These are phyloP conservation scores for Lasiosphaeria miniovina DNA, from an alignment of 495 filamentous ascomycete genomes.

Conservation along the genomic window DNA sequence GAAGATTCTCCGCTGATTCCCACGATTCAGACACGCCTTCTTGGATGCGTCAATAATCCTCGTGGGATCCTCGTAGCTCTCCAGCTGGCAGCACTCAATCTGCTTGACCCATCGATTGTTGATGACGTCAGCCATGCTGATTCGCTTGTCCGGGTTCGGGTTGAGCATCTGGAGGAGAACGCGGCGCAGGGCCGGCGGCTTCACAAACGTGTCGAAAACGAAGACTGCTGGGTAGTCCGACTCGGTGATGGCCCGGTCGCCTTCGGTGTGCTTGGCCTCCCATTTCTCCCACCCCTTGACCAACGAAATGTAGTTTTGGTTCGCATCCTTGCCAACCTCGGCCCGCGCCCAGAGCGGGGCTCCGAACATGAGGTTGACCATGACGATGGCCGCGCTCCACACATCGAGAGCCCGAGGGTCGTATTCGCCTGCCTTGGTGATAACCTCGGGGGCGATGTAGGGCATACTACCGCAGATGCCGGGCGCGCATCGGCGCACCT, in stretches of 20 bases:
- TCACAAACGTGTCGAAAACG: constrained; percentile 48
- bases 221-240: constrained; percentile 49
- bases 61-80: constrained; percentile 54
- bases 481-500: constrained; percentile 62
- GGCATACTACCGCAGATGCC: constrained; percentile 73
- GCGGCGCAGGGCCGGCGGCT: constrained; percentile 55
- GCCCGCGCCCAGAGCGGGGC: constrained; percentile 65
- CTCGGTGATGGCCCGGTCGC: constrained; percentile 45
- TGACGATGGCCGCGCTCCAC: constrained; percentile 75
- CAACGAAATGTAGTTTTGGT: constrained; percentile 53
- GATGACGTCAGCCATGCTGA: constrained; percentile 59
- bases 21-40: constrained; percentile 41
- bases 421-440: constrained; percentile 61
- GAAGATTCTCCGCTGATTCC: constrained; percentile 41
- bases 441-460: constrained; percentile 76
- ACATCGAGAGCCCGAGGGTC: constrained; percentile 74
- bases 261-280: constrained; percentile 48
- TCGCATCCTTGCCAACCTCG: constrained; percentile 26
- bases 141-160: constrained; percentile 63
- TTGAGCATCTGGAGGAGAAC: constrained; percentile 75
- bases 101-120: constrained; percentile 61
- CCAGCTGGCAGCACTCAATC: constrained; percentile 69
- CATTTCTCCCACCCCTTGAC: constrained; percentile 62
- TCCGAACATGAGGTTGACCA: constrained; percentile 62
- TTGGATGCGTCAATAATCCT: constrained; percentile 52